phyloP scores from a whole-genome alignment of 2,329 filamentous ascomycete genomes.

The Colletotrichum incanum region DNA sequence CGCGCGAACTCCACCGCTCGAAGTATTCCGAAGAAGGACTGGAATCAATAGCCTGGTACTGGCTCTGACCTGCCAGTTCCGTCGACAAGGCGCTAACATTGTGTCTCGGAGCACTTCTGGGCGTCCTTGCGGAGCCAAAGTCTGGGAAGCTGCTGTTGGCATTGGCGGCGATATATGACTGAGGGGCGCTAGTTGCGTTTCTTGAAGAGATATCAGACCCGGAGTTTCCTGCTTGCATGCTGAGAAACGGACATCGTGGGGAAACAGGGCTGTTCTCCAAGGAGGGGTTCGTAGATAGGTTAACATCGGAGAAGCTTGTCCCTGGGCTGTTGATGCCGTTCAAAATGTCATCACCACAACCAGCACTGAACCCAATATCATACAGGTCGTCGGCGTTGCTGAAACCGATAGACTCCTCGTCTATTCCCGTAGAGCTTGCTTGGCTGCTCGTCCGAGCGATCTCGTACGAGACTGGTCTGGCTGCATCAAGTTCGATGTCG shows the following conservation, averaged over 20 bases:
- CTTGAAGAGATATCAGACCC: neutral
- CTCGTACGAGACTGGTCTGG: neutral
- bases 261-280: slow-evolving; percentile 23
- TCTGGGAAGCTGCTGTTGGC: neutral
- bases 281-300: slow-evolving; percentile 11
- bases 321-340: slow-evolving; percentile 20
- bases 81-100: slow-evolving; percentile 19
- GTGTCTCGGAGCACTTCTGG: slow-evolving; percentile 11
- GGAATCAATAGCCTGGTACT: neutral
- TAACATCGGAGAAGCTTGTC: slow-evolving; percentile 27
- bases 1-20: slow-evolving; percentile 9
- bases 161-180: neutral
- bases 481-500: slow-evolving; percentile 1
- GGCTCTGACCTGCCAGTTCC: slow-evolving; percentile 10
- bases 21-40: slow-evolving; percentile 24
- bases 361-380: slow-evolving; percentile 6
- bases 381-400: slow-evolving; percentile 15
- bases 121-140: neutral
- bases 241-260: slow-evolving; percentile 10
- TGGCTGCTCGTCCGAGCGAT: slow-evolving; percentile 22
- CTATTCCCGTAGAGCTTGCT: slow-evolving; percentile 30
- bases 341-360: slow-evolving; percentile 10
- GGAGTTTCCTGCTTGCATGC: neutral
- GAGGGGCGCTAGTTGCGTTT: neutral
- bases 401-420: slow-evolving; percentile 27